A percentile compares a stretch with the other conserved stretches of the same genome.
Conservation (phyloP, 1,139 yeast species). For the Debaryomycetaceae sp. region DNA sequence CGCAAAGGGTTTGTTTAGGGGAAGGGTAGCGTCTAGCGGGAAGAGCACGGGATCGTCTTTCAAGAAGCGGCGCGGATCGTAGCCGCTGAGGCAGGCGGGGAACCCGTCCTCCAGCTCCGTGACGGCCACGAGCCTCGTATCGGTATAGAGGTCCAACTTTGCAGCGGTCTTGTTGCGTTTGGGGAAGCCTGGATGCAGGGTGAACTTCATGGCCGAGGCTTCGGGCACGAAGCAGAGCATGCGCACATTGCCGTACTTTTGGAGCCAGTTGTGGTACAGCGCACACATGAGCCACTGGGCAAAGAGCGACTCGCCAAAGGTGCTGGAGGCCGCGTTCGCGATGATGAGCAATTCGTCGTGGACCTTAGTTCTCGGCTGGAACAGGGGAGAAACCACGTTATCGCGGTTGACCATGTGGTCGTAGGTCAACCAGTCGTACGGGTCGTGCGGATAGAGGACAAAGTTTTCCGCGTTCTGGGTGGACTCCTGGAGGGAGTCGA, state of each 20-base stretch:
- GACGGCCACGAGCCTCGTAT: slow-evolving; percentile 40
- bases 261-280: slow-evolving; percentile 65
- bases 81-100: slow-evolving; percentile 18
- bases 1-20: slow-evolving; percentile 19
- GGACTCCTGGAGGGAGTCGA: slow-evolving; percentile 10
- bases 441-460: slow-evolving; percentile 28
- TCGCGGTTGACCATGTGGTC: slow-evolving; percentile 29
- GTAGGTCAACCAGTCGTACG: slow-evolving; percentile 60
- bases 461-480: slow-evolving; percentile 21
- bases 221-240: slow-evolving; percentile 57
- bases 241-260: slow-evolving; percentile 60
- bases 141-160: slow-evolving; percentile 50
- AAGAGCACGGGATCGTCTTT: slow-evolving; percentile 29
- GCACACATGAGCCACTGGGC: slow-evolving; percentile 73
- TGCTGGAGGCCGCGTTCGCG: slow-evolving; percentile 47
- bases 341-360: slow-evolving; percentile 54
- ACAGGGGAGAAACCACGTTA: slow-evolving; percentile 28
- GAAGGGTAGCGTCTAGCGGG: slow-evolving; percentile 13
- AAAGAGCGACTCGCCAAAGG: slow-evolving; percentile 53
- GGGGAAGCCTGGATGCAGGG: slow-evolving; percentile 36
- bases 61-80: slow-evolving; percentile 26
- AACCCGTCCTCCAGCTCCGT: slow-evolving; percentile 16
- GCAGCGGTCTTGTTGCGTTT: slow-evolving; percentile 49
- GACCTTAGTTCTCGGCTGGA: slow-evolving; percentile 31
- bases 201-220: slow-evolving; percentile 47